Conservation (phyloP, 148 eudicot genomes). For the Agrostemma githago region DNA sequence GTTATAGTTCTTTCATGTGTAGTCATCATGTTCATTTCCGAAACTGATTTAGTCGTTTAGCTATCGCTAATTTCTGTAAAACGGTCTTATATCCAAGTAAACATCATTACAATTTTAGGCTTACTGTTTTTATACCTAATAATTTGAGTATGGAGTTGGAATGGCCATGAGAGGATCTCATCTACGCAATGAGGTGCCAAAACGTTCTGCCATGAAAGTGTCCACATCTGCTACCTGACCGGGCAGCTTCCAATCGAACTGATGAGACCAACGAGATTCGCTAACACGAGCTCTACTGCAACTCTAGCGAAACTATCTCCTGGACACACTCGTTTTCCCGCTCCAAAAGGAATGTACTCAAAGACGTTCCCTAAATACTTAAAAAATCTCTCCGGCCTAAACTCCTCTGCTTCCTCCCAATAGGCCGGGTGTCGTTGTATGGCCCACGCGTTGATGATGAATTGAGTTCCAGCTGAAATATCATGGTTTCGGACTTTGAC, state of each 20-base stretch:
- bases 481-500: conserved; percentile 16
- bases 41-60: too few species aligned
- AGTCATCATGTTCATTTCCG: too few species aligned
- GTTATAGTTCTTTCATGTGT: too few species aligned
- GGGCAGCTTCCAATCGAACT: conserved; percentile 30
- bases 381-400: conserved; percentile 41
- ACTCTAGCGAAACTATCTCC: conserved; percentile 21
- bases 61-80: too few species aligned
- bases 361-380: conserved; percentile 24
- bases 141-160: not conserved
- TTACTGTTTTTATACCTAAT: too few species aligned
- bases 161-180: conserved; percentile 5
- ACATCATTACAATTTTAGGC: too few species aligned
- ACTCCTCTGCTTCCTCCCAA: conserved; percentile 37
- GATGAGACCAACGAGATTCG: conserved; percentile 24
- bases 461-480: conserved; percentile 23
- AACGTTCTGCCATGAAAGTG: conserved; percentile 22
- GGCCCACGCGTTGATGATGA: conserved; percentile 36
- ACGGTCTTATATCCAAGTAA: too few species aligned
- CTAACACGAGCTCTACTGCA: conserved; percentile 28
- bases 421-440: conserved; percentile 29
- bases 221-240: not conserved
- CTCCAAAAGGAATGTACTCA: conserved; percentile 34
- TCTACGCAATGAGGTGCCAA: conserved; percentile 10
- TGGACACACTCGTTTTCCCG: conserved; percentile 32